phyloP scores from a whole-genome alignment of 345 rosid genomes.

The Tarenaya hassleriana region DNA sequence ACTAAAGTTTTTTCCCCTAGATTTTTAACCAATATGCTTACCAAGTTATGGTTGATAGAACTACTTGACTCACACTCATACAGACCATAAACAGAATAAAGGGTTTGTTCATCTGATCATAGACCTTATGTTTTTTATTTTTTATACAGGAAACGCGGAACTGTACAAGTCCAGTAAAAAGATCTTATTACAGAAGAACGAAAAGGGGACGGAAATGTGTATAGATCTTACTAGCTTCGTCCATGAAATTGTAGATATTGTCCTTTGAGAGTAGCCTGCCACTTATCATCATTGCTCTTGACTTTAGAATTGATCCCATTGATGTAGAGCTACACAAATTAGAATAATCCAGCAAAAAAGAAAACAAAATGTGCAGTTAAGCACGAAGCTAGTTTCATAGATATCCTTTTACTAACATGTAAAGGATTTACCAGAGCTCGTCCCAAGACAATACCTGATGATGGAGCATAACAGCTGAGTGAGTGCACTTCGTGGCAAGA shows the following conservation, averaged over 20 bases:
- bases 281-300: conserved; percentile 76
- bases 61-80: conserved; percentile 4
- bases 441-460: conserved; percentile 46
- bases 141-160: not conserved
- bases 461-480: conserved; percentile 58
- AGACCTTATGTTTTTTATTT: not conserved
- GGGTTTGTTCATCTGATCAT: not conserved
- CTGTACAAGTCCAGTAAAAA: not conserved
- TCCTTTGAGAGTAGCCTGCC: conserved; percentile 78
- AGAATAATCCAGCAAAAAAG: not conserved
- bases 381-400: conserved; percentile 1
- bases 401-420: conserved; percentile 4
- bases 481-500: conserved; percentile 60
- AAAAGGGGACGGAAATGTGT: not conserved
- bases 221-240: conserved; percentile 54
- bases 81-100: not conserved
- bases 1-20: conserved; percentile 1
- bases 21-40: too few species aligned
- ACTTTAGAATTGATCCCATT: conserved; percentile 45
- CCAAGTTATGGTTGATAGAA: too few species aligned
- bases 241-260: conserved; percentile 36
- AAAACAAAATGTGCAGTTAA: conserved; percentile 15
- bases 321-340: conserved; percentile 42
- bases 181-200: not conserved
- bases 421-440: conserved; percentile 8